Evolutionary conservation across 495 filamentous ascomycete genomes (phyloP).

Genomic region (Neurospora terricola): DNA sequence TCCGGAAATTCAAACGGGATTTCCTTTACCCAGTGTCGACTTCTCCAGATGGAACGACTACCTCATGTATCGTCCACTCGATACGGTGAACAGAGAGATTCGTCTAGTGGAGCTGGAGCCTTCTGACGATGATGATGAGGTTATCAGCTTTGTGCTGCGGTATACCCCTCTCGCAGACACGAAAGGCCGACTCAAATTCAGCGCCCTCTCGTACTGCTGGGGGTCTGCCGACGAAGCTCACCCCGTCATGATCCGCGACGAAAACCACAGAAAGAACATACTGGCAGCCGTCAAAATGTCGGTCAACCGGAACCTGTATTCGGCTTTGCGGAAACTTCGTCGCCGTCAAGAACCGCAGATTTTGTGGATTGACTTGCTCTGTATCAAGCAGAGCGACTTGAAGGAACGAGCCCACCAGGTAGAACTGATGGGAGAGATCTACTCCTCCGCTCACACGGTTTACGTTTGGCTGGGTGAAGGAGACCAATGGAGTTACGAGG

Average conservation of each 20-base stretch:
- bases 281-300: background rate
- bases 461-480: constrained; percentile 22
- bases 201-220: constrained; percentile 8
- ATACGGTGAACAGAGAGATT: background rate
- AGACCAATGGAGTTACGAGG: background rate
- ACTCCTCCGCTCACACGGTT: constrained; percentile 8
- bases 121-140: background rate
- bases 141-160: background rate
- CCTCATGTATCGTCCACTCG: background rate
- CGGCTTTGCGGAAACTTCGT: constrained; percentile 1
- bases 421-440: constrained; percentile 16
- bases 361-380: background rate
- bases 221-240: background rate
- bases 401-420: constrained; percentile 17
- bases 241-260: background rate
- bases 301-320: background rate
- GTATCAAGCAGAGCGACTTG: constrained; percentile 14
- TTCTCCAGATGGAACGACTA: background rate
- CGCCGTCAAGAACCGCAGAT: background rate
- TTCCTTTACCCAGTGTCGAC: background rate
- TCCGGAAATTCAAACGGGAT: background rate
- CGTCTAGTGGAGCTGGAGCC: background rate
- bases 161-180: background rate
- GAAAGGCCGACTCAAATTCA: background rate
- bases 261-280: background rate